Evolutionary conservation across 805 yeast species (phyloP), one percentile per base, ranked within the genome.

Genomic region (Saccharomycopsis sp.): DNA sequence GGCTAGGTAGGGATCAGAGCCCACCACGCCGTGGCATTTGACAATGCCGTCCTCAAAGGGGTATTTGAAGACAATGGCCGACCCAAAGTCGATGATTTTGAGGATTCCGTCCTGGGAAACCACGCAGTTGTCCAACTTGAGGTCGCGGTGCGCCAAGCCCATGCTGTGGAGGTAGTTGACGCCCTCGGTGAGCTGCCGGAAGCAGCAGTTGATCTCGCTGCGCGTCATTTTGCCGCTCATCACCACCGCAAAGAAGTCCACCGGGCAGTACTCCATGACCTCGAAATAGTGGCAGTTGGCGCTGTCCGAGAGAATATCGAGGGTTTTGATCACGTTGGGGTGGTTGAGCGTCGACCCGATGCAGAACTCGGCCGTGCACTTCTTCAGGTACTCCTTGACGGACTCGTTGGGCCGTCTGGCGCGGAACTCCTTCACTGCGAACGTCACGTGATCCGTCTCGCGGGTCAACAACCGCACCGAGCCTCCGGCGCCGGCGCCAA

Each of bases 401-500:
- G 82, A 71, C 68, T 88, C 96, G 66, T 81, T 84, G 46, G 84
- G 80, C 67, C 85, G 78, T 61, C 87, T 78, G 14, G 89, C 81
- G 65, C 92, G 79, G 66, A 88, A 88, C 70, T 88, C 92, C 67
- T 88, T 88, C 16, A 88, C 94, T 0, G 96, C 96, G 74, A 88
- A 87, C 0, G 87, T 81, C 41, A 80, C 80, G 64, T 82, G 81
- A 70, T 87, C 92, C 46, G 81, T 72, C 50, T 87, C 85, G 65
- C 92, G 79, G 7, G 79, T 79, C 23, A 88, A 77, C 51, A 87
- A 73, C 64, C 87, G 77, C n/a, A 88, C 96, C 0, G 91, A 81
- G 4, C 96, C 96, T 53, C 95, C 96, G 12, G 94, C 96, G 57
- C 96, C 96, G 1, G 90, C 83, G 16, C 96, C 96, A 52, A 88